phyloP scores from a whole-genome alignment of 306 rosid species.

The Acacia melanoxylon region DNA sequence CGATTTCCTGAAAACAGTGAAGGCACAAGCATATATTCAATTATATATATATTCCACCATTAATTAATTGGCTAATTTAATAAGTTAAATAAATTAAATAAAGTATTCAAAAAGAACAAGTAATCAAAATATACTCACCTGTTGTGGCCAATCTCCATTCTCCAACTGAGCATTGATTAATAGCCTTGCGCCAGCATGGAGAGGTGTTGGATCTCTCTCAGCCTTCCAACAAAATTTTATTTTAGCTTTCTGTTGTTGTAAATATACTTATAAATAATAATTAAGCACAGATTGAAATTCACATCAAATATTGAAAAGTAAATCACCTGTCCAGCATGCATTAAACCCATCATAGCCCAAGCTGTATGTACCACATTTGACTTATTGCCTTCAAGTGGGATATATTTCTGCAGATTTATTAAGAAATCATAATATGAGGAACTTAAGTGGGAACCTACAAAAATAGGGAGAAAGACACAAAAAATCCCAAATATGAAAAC shows the following conservation, averaged over 20 bases:
- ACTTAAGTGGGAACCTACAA: neutral
- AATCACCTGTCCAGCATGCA: neutral
- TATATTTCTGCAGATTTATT: neutral
- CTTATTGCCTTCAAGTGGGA: neutral
- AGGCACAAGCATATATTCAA: neutral
- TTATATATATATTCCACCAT: neutral
- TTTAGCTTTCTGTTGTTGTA: neutral
- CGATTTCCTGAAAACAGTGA: conserved; percentile 41
- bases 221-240: conserved; percentile 19
- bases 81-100: neutral
- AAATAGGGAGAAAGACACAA: too few species aligned
- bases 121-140: conserved; percentile 22
- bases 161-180: conserved; percentile 61
- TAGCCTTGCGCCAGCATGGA: conserved; percentile 56
- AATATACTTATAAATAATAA: too few species aligned
- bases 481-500: too few species aligned
- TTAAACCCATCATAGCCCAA: neutral
- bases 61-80: neutral
- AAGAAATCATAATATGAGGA: neutral
- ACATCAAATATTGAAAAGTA: neutral
- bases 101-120: neutral
- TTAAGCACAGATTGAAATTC: neutral
- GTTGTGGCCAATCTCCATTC: conserved; percentile 71
- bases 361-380: neutral
- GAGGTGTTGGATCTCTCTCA: conserved; percentile 58